Evolutionary conservation across 2,329 filamentous ascomycete genomes (phyloP).

Genomic region (Paraphoma sp.): DNA sequence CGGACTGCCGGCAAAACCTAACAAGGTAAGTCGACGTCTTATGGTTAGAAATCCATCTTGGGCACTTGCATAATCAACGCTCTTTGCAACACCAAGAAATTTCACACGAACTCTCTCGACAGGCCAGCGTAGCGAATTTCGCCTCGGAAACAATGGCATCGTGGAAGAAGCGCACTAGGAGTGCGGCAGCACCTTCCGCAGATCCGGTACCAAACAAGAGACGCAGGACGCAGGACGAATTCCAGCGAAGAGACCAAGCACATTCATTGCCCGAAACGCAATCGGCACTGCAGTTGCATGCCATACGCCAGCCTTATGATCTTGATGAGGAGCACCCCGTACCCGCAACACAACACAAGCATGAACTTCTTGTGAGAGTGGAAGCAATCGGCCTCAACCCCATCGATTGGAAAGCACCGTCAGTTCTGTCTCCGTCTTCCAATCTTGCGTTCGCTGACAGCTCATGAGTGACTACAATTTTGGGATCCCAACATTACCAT

Average conservation of each 20-base stretch:
- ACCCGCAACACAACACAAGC: constrained; percentile 52
- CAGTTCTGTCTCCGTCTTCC: constrained; percentile 39
- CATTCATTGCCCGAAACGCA: constrained; percentile 42
- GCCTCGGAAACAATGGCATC: constrained; percentile 6
- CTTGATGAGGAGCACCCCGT: constrained; percentile 55
- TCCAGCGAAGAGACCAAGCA: constrained; percentile 11
- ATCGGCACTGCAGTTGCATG: constrained; percentile 59
- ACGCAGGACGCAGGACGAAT: constrained; percentile 10
- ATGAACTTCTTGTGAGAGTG: constrained; percentile 69
- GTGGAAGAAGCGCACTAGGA: constrained; percentile 24
- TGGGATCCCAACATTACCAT: constrained; percentile 71
- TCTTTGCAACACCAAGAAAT: no score
- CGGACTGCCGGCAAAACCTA: not conserved
- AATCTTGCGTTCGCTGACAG: not conserved
- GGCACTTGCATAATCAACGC: not conserved
- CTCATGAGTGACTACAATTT: constrained; percentile 70
- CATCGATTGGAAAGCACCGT: constrained; percentile 79
- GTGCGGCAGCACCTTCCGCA: constrained; percentile 6
- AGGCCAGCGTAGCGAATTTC: no score
- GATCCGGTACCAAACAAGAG: constrained; percentile 1
- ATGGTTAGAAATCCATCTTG: not conserved
- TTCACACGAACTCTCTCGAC: no score
- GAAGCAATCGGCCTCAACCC: constrained; percentile 75
- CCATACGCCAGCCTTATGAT: constrained; percentile 58
- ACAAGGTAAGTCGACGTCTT: not conserved